Base-by-base conservation (phyloP, 2,329 filamentous ascomycete genomes). In the Botryotinia calthae region DNA sequence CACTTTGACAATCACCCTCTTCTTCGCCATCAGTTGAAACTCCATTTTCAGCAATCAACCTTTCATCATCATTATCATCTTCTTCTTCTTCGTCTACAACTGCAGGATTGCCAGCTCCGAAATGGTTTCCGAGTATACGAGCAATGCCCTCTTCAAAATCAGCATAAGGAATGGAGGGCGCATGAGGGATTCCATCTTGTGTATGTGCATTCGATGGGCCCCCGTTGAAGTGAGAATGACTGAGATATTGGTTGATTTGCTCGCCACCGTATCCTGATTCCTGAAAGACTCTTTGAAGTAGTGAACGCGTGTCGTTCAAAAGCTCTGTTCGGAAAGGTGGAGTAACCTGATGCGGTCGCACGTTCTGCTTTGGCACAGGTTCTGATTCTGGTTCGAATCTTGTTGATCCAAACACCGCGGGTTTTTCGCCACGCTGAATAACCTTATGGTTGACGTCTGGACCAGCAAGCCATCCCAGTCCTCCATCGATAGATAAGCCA, bases 401-500 rank as follows among this genome's bases (percentile, higher is more conserved):
- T 70, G 76, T 77, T 80, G 82, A 16, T 73, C 85, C 85, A 77
- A 89, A 88, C 0, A 89, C 83, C 14, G 79, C 75, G 42, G 82
- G 79, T 31, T 81, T 81, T 4, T 74, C 74, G n/a, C 80, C 81
- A 2, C 82, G 76, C 9, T 76, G 82, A 28, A 83, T 81, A 64
- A 86, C 82, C 31, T 86, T 82, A 9, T 83, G 82, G 63, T 85
- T 85, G 28, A 85, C 81, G 79, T 92, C 89, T 1, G 90, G 88
- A 0, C 90, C 90, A 64, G 83, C 83, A 18, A 93, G 84, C 84
- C 89, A 93, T 18, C 91, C 91, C 54, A 93, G 83, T 16, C 91
- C 90, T 72, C 86, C 89, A 78, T 92, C 89, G 58, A 92, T 85
- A 28, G 88, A 91, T 5, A 93, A 81, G 0, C 88, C 91, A n/a